Base-by-base conservation (phyloP, 805 yeast genomes). In the Kluyveromyces siamensis region DNA sequence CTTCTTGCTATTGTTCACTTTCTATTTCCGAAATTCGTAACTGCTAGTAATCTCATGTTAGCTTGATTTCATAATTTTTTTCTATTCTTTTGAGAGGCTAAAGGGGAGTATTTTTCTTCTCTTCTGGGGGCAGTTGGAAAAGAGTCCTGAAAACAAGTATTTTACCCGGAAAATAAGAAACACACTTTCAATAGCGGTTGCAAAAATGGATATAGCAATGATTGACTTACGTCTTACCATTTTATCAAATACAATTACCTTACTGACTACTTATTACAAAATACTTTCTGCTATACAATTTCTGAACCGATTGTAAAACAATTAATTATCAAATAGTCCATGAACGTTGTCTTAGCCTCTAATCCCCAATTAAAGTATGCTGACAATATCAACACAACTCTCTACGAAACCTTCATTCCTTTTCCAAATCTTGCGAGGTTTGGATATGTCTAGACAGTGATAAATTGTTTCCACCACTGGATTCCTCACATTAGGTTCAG, bases 401-500 rank as follows among this genome's bases (percentile, higher is more conserved):
- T 62, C 51, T 61, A 55, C 16, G 70, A 54, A 39, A 57, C 62
- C 41, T 56, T 53, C 46, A 71, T 49, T 30, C 46, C 50, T 30
- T 55, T 57, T 44, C 66, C 64, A 47, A 53, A 60, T 37, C 52
- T 49, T 19, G 48, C 49, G 36, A 55, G 58, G 36, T 64, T 65
- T 38, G 49, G 58, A 54, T 52, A 46, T 18, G 33, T 46, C 36
- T 50, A 14, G 25, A 17, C 30, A 17, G 5, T 53, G 40, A 58
- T 58, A 27, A 60, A 45, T 10, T 68, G 63, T 19, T 60, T 58
- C 45, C 79, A 79, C 47, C 21, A 43, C n/a, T 11, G 45, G 45
- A 43, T 37, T 33, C 21, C 13, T 13, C 8, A 38, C 36, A 14
- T 11, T 13, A 11, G 45, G 39, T n/a, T 43, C 39, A 8, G 21